phyloP scores from a whole-genome alignment of 2,329 filamentous ascomycete species.

The Domatiomyces globalis region DNA sequence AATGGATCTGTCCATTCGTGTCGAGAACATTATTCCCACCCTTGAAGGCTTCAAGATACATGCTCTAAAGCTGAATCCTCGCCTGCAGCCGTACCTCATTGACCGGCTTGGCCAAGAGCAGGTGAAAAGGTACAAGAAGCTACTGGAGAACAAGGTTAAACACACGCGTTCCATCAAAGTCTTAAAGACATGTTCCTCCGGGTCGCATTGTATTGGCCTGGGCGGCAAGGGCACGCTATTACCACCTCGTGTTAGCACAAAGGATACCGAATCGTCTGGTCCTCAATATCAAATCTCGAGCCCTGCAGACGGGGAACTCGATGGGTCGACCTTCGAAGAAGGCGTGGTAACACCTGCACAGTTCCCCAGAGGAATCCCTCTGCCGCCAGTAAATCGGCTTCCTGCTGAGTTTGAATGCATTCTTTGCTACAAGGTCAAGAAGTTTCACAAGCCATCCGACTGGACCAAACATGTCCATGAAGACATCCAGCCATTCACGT shows the following conservation, averaged over 20 bases:
- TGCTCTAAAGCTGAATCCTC: constrained; percentile 59
- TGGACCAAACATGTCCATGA: constrained; percentile 96
- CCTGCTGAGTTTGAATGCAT: constrained; percentile 85
- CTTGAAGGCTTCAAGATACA: constrained; percentile 64
- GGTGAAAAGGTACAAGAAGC: constrained; percentile 59
- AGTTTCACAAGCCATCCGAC: constrained; percentile 79
- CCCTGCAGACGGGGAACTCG: constrained; percentile 46
- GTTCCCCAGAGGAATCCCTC: constrained; percentile 67
- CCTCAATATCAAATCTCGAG: constrained; percentile 42
- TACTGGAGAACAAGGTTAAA: constrained; percentile 56
- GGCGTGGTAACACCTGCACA: constrained; percentile 53
- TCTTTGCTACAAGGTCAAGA: constrained; percentile 72
- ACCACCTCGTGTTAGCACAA: constrained; percentile 38
- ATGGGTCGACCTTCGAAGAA: constrained; percentile 52
- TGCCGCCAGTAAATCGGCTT: constrained; percentile 61
- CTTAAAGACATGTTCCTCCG: constrained; percentile 45
- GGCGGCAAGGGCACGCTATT: constrained; percentile 53
- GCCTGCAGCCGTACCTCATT: constrained; percentile 52
- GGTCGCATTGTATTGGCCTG: constrained; percentile 47
- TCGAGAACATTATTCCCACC: constrained; percentile 57
- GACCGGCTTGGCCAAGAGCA: constrained; percentile 76
- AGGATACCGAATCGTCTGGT: constrained; percentile 43
- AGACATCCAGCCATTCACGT: constrained; percentile 84
- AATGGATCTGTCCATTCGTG: constrained; percentile 47
- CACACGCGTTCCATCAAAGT: constrained; percentile 47